These are phyloP conservation scores for Wickerhamiella sergipiensis DNA, from an alignment of 805 yeast genomes.

Conservation along the genomic window DNA sequence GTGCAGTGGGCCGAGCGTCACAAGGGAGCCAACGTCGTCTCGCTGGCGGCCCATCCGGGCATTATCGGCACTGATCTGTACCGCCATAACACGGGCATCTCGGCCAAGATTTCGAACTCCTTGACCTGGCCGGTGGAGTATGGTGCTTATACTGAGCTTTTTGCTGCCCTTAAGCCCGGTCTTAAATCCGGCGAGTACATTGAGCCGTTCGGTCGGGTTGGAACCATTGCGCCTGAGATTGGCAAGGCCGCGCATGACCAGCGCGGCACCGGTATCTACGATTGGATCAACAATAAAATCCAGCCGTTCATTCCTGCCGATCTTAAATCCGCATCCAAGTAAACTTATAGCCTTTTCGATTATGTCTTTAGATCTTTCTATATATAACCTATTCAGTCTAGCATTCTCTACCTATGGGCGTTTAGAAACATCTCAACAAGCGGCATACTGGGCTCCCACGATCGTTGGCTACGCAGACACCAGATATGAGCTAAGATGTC, in stretches of 20 bases:
- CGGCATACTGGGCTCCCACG: not conserved
- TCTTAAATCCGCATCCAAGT: not conserved
- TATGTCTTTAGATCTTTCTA: too few species aligned
- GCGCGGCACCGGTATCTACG: not conserved
- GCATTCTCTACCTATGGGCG: too few species aligned
- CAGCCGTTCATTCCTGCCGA: not conserved
- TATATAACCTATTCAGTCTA: too few species aligned
- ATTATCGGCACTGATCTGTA: constrained; percentile 25
- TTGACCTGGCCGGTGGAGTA: constrained; percentile 18
- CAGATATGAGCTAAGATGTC: not conserved
- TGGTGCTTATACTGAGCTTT: constrained; percentile 35
- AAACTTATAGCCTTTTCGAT: too few species aligned
- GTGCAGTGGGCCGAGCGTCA: constrained; percentile 26
- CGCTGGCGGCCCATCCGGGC: constrained; percentile 33
- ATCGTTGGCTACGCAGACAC: not conserved
- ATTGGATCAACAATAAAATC: not conserved
- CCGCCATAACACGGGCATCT: constrained; percentile 15
- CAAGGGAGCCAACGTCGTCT: constrained; percentile 23
- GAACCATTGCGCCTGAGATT: constrained; percentile 28
- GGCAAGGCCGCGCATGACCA: constrained; percentile 22
- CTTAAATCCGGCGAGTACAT: constrained; percentile 26
- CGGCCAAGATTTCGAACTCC: not conserved
- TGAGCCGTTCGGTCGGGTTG: constrained; percentile 32
- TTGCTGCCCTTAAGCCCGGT: constrained; percentile 30
- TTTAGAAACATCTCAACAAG: not conserved